Base-by-base conservation (phyloP, 2,329 filamentous ascomycete genomes). In the Fusarium begoniae region DNA sequence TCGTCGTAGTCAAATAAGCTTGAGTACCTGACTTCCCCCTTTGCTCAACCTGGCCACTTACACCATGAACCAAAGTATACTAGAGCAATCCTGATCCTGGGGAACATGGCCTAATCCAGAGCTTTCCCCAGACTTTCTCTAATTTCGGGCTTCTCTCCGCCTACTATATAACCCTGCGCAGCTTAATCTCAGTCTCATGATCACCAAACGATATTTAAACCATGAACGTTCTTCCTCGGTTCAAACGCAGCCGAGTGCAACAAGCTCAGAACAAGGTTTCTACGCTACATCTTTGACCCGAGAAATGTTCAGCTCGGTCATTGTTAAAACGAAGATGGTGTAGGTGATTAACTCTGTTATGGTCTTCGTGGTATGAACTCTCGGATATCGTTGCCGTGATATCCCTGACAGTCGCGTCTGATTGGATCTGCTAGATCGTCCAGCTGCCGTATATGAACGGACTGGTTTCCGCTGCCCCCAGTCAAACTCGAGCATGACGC, bases 391-490 rank as follows among this genome's bases (percentile, higher is more conserved):
- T 40, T 54, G 50, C 50, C 50, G 50, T 54, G 50, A 54, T 37
- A 54, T 54, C 51, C 51, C 24, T 54, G 51, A 54, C 6, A 28
- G 24, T 3, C 3, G 20, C 35, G 9, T 0, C 24, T 54, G 32
- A 40, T 54, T 54, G 51, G 51, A 38, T 48, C 24, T 54, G 3
- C 12, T 37, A 40, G 9, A 6, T 40, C 6, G 8, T 28, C 0
- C 2, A 0, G 20, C 0, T 0, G n/a, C 2, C 0, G 13, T 54
- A 22, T 24, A 54, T 17, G 2, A 28, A 20, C 35, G 35, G 51
- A 54, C 24, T 54, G 26, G 32, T 54, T 54, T 54, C 51, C 35
- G 24, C 30, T 13, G 20, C 18, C 32, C 50, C 51, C 8, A 28
- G 51, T 40, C n/a, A 38, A 28, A 54, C n/a, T 9, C 51, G 15